Conservation (phyloP, 768 basidiomycete species). For the Boletus subcaerulescens region DNA sequence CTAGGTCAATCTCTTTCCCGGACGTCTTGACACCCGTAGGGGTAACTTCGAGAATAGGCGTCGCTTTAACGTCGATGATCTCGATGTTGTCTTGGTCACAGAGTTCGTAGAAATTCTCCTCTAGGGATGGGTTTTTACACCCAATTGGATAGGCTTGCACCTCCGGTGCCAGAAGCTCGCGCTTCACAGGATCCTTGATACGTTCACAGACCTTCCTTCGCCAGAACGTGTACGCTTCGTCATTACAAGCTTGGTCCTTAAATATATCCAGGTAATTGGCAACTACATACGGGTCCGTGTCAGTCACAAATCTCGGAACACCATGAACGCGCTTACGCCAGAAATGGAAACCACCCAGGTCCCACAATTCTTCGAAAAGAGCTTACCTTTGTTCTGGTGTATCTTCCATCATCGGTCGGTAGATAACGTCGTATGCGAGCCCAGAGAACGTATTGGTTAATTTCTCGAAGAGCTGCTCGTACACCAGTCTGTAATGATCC, state of each 20-base stretch:
- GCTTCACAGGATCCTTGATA: constrained; percentile 6
- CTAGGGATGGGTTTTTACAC: constrained; percentile 8
- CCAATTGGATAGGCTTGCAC: constrained; percentile 4
- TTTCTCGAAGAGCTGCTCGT: constrained; percentile 6
- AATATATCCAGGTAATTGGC: constrained; percentile 2
- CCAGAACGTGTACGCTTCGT: neutral
- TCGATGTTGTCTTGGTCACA: constrained; percentile 9
- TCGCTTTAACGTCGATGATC: constrained; percentile 9
- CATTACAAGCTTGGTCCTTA: constrained; percentile 1
- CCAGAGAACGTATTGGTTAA: constrained; percentile 1
- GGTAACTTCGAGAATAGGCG: constrained; percentile 6
- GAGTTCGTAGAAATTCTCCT: constrained; percentile 9
- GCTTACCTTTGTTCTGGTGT: constrained; percentile 2
- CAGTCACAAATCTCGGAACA: neutral
- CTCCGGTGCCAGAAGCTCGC: constrained; percentile 7
- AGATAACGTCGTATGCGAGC: neutral
- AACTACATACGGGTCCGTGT: neutral
- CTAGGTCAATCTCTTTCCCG: constrained; percentile 1
- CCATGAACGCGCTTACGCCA: neutral
- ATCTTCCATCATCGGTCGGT: constrained; percentile 11
- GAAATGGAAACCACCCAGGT: neutral
- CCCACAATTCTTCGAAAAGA: constrained; percentile 7
- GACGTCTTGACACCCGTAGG: constrained; percentile 3
- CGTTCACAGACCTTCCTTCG: constrained; percentile 7
- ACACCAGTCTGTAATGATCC: constrained; percentile 5